A percentile compares a stretch with the other conserved stretches of the same genome.
Evolutionary conservation across 2,329 filamentous ascomycete genomes (phyloP).

Genomic region (Neocucurbitaria cava): DNA sequence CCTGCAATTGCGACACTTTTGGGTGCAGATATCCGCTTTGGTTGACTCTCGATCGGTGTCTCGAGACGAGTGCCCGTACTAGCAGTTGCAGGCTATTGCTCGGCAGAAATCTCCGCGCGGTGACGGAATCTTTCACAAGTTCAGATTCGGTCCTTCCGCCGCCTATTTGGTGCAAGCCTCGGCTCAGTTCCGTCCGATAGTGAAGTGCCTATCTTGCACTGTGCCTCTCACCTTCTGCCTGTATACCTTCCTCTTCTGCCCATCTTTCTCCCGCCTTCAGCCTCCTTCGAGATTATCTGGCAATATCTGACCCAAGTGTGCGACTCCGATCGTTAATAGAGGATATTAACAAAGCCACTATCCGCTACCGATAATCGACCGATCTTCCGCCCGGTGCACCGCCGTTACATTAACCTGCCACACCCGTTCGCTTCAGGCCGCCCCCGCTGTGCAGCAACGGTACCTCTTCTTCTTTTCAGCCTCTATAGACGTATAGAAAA

Average conservation of each 20-base stretch:
- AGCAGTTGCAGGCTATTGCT: constrained; percentile 8
- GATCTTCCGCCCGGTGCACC: constrained; percentile 8
- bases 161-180: constrained; percentile 20
- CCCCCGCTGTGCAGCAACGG: not conserved
- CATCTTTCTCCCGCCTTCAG: constrained; percentile 11
- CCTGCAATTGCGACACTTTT: not conserved
- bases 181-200: constrained; percentile 17
- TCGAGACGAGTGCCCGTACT: constrained; percentile 20
- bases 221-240: constrained; percentile 9
- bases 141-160: not conserved
- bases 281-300: constrained; percentile 11
- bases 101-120: constrained; percentile 26
- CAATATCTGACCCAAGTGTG: constrained; percentile 20
- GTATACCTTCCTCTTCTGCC: constrained; percentile 3
- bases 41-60: constrained; percentile 6
- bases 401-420: constrained; percentile 23
- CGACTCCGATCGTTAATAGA: constrained; percentile 13
- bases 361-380: constrained; percentile 26
- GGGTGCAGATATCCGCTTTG: constrained; percentile 4
- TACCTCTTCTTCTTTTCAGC: not conserved
- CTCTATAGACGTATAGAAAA: not conserved
- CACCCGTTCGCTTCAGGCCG: constrained; percentile 13
- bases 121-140: constrained; percentile 26
- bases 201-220: constrained; percentile 8
- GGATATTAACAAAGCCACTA: constrained; percentile 20